These are phyloP conservation scores for Gorgonomyces haynaldii DNA, from an alignment of 192 early-diverging fungal genomes.

Conservation along the genomic window DNA sequence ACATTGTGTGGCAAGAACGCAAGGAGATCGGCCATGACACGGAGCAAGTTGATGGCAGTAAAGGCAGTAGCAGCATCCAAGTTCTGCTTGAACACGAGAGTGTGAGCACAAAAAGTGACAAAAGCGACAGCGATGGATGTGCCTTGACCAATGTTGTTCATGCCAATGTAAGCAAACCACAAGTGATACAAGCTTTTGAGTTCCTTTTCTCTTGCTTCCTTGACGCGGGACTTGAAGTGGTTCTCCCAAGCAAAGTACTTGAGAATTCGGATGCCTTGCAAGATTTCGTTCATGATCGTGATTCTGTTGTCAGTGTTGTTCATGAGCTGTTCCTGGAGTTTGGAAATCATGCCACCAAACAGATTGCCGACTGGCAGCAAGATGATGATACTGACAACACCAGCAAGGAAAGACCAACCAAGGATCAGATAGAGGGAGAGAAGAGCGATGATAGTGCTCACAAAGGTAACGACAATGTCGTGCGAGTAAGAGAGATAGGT, in stretches of 20 bases:
- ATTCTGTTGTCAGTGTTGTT: constrained; percentile 59
- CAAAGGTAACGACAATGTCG: constrained; percentile 8
- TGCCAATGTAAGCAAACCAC: constrained; percentile 4
- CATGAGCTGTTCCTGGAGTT: constrained; percentile 17
- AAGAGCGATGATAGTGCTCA: neutral
- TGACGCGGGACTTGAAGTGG: constrained; percentile 17
- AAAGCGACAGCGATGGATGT: constrained; percentile 18
- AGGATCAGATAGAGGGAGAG: constrained; percentile 7
- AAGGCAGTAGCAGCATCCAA: constrained; percentile 36
- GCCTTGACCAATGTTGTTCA: constrained; percentile 8
- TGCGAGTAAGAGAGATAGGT: constrained; percentile 20
- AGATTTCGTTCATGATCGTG: constrained; percentile 70
- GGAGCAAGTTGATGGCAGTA: constrained; percentile 23
- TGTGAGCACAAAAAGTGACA: constrained; percentile 43
- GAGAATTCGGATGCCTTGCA: constrained; percentile 61
- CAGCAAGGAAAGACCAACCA: constrained; percentile 23
- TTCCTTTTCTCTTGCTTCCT: constrained; percentile 18
- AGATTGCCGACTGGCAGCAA: constrained; percentile 13
- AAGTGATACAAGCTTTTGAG: constrained; percentile 11
- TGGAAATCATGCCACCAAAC: constrained; percentile 11
- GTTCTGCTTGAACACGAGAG: constrained; percentile 16
- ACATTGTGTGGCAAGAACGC: constrained; percentile 13
- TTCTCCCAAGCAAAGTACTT: constrained; percentile 51
- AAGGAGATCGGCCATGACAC: constrained; percentile 10
- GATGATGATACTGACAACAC: constrained; percentile 18